Evolutionary conservation across 441 rosid genomes (phyloP), one percentile per base, ranked within the genome.

Genomic region (Macaranga tanarius): DNA sequence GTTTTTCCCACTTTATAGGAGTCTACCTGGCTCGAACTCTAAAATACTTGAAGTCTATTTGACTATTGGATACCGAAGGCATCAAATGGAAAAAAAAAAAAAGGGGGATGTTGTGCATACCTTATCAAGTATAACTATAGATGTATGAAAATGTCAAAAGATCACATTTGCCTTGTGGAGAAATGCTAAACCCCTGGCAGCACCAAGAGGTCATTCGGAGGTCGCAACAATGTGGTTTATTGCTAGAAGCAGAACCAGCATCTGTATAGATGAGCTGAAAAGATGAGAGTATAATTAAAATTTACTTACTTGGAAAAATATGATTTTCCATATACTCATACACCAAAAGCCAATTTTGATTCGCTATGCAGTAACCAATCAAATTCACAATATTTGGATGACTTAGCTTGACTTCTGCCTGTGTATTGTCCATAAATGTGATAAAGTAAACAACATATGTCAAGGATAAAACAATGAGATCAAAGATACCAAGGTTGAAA

Each of bases 241-340:
- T 51, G 22, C 9, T 19, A 17, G 82, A 78, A 61, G 83, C 31
- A 57, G 87, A 76, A 80, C 66, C 9, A 48, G 51, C 82, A 55
- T 28, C 31, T 28, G 31, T 28, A 1, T 28, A 28, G 31, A 40
- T 40, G 44, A 1, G 10, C 7, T 40, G 44, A 40, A 40, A 7
- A 40, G 7, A 40, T 2, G 7, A 56, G 57, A 56, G 34, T 8
- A 4, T 28, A 15, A 26, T 1, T n/a, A n/a, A n/a, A n/a, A n/a
- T n/a, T n/a, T n/a, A 11, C 22, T 20, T 28, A 62, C 98, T 83
- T 81, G 81, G 77, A 67, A 91, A 93, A 7, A 93, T 69, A 79
- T 93, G 97, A 75, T 92, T 83, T 55, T 93, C 93, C 97, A 93
- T 86, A 64, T 86, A 93, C 79, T 93, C 98, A 4, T 93, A 91